A percentile compares a stretch with the other conserved stretches of the same genome.
Conservation (phyloP, 306 rosid genomes). For the Urtica urens region DNA sequence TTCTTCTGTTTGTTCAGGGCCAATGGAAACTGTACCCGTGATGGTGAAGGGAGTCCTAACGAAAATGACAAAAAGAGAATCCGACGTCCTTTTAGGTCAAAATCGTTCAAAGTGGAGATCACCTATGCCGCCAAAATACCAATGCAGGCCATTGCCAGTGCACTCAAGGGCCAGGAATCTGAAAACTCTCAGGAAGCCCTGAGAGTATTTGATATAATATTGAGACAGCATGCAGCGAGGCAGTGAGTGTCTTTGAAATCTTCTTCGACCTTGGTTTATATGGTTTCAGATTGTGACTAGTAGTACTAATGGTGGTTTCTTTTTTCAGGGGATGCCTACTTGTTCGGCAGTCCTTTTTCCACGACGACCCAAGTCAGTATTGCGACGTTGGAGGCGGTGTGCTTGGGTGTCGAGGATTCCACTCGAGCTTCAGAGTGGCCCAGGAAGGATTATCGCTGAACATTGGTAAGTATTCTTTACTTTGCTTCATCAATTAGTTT, state of each 20-base stretch:
- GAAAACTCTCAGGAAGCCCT: constrained; percentile 84
- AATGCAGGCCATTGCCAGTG: constrained; percentile 61
- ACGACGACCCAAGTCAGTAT: constrained; percentile 45
- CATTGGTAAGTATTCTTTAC: constrained; percentile 34
- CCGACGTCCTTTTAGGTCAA: constrained; percentile 44
- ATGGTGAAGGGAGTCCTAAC: constrained; percentile 40
- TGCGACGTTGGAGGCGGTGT: constrained; percentile 87
- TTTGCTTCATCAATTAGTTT: neutral
- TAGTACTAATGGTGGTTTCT: neutral
- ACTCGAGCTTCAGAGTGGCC: constrained; percentile 82
- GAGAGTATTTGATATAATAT: constrained; percentile 68
- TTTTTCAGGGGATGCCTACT: constrained; percentile 83
- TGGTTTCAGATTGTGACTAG: neutral
- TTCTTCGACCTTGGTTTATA: neutral
- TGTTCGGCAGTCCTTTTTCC: constrained; percentile 81
- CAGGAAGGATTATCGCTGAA: constrained; percentile 80
- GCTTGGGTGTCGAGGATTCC: constrained; percentile 81
- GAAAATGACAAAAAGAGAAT: constrained; percentile 68
- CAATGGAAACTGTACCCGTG: constrained; percentile 52
- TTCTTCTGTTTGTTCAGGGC: constrained; percentile 24
- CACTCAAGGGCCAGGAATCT: constrained; percentile 70
- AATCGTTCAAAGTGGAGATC: constrained; percentile 62
- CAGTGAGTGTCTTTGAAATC: constrained; percentile 39
- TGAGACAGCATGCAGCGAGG: constrained; percentile 87
- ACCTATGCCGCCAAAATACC: constrained; percentile 82